Evolutionary conservation across 1,139 yeast genomes (phyloP).

Genomic region (Debaryomyces singareniensis): DNA sequence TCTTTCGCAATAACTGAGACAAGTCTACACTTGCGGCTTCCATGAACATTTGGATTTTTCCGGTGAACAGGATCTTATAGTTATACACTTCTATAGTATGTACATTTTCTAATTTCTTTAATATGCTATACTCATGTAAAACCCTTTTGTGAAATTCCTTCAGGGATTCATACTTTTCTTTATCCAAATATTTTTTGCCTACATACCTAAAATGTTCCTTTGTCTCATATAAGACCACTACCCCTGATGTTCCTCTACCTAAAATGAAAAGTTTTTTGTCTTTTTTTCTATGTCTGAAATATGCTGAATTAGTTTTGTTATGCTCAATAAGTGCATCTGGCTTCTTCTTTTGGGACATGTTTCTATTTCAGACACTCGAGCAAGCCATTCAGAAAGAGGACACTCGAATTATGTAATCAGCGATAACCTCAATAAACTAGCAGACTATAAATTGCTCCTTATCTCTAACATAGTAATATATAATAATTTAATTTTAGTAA

Average conservation of each 20-base stretch:
- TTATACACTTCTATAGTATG: constrained; percentile 28
- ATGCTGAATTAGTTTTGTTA: no score
- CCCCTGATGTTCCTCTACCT: constrained; percentile 39
- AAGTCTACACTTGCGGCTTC: constrained; percentile 29
- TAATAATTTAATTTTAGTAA: neutral
- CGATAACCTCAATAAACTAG: no score
- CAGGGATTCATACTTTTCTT: constrained; percentile 29
- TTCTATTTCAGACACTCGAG: neutral
- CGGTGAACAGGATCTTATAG: constrained; percentile 16
- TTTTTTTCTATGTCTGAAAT: neutral
- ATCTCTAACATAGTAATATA: no score
- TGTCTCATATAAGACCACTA: constrained; percentile 27
- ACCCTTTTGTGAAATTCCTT: constrained; percentile 31
- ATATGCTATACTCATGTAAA: constrained; percentile 28
- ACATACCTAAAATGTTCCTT: constrained; percentile 20
- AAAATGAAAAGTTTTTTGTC: constrained; percentile 7
- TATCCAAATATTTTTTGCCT: constrained; percentile 31
- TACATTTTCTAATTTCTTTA: constrained; percentile 22
- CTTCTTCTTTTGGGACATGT: no score
- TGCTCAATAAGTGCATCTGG: no score
- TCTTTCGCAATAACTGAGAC: constrained; percentile 7
- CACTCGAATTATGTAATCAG: no score
- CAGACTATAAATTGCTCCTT: no score
- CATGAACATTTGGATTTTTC: constrained; percentile 17
- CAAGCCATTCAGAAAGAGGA: no score